phyloP scores from a whole-genome alignment of 495 filamentous ascomycete species.

The Patellaria atrata region DNA sequence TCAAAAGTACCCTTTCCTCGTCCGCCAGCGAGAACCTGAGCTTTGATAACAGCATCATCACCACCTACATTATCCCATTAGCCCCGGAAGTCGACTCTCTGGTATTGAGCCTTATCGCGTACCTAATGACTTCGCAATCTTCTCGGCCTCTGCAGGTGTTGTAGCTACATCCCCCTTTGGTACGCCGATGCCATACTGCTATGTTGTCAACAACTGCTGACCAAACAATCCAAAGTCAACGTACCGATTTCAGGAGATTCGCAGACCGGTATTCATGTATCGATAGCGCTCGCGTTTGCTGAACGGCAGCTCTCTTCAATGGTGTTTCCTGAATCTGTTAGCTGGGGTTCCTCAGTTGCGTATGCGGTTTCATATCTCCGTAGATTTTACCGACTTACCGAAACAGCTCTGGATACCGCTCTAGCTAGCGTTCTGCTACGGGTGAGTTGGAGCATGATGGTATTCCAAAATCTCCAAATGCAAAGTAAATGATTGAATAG shows the following conservation, averaged over 20 bases:
- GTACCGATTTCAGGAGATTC: slow-evolving; percentile 70
- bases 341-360: slow-evolving; percentile 6
- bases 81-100: slow-evolving; percentile 6
- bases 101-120: too few relatives aligned
- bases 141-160: slow-evolving; percentile 75
- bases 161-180: slow-evolving; percentile 77
- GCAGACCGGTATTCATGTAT: slow-evolving; percentile 97
- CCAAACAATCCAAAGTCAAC: slow-evolving; percentile 17
- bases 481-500: too few relatives aligned
- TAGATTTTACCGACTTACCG: slow-evolving; percentile 44
- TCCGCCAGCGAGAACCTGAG: slow-evolving; percentile 93
- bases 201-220: slow-evolving; percentile 4
- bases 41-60: slow-evolving; percentile 99
- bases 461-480: slow-evolving; percentile 1
- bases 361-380: slow-evolving; percentile 11
- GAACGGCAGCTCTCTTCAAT: slow-evolving; percentile 35
- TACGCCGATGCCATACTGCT: slow-evolving; percentile 83
- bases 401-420: slow-evolving; percentile 49
- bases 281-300: slow-evolving; percentile 76
- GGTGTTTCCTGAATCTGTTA: slow-evolving; percentile 33
- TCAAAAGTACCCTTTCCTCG: slow-evolving; percentile 95
- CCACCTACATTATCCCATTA: slow-evolving; percentile 37
- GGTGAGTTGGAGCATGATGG: slow-evolving; percentile 57
- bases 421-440: slow-evolving; percentile 51
- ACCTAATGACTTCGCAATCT: slow-evolving; percentile 77